These are phyloP conservation scores for Populus trichocarpa DNA, from an alignment of 441 rosid species.

Conservation along the genomic window DNA sequence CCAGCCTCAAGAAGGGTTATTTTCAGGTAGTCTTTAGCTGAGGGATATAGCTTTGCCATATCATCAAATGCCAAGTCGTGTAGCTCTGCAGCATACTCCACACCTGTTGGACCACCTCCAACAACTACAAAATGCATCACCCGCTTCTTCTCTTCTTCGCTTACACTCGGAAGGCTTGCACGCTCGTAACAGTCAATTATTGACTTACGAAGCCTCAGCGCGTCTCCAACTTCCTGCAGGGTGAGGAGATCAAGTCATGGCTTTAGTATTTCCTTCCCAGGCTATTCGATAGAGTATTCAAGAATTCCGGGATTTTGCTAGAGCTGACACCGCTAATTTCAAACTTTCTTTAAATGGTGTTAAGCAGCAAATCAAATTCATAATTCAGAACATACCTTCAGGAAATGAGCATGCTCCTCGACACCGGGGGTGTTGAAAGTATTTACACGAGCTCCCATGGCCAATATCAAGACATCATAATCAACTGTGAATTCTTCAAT, in stretches of 20 bases:
- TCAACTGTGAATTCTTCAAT: slow-evolving; percentile 61
- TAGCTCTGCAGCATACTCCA: slow-evolving; percentile 90
- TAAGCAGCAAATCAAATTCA: background rate
- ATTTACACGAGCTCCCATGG: slow-evolving; percentile 86
- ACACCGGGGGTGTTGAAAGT: slow-evolving; percentile 95
- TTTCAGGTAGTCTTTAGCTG: slow-evolving; percentile 40
- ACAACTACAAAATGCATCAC: slow-evolving; percentile 84
- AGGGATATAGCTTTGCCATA: slow-evolving; percentile 62
- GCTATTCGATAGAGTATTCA: background rate
- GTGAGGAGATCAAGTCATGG: slow-evolving; percentile 4
- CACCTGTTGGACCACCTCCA: slow-evolving; percentile 96
- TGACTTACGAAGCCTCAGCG: slow-evolving; percentile 66
- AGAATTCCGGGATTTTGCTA: background rate
- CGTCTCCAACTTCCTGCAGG: slow-evolving; percentile 84
- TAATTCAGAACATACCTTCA: slow-evolving; percentile 50
- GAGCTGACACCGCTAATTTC: background rate
- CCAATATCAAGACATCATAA: slow-evolving; percentile 75
- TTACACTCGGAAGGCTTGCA: slow-evolving; percentile 67
- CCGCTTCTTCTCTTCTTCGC: slow-evolving; percentile 75
- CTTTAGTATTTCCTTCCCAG: background rate
- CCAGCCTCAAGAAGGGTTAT: slow-evolving; percentile 87
- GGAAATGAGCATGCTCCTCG: slow-evolving; percentile 73
- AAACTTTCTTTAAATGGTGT: no score
- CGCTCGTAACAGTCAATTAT: slow-evolving; percentile 78
- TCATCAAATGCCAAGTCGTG: slow-evolving; percentile 81